Evolutionary conservation across 805 yeast species (phyloP).

Genomic region (Candida wancherniae): DNA sequence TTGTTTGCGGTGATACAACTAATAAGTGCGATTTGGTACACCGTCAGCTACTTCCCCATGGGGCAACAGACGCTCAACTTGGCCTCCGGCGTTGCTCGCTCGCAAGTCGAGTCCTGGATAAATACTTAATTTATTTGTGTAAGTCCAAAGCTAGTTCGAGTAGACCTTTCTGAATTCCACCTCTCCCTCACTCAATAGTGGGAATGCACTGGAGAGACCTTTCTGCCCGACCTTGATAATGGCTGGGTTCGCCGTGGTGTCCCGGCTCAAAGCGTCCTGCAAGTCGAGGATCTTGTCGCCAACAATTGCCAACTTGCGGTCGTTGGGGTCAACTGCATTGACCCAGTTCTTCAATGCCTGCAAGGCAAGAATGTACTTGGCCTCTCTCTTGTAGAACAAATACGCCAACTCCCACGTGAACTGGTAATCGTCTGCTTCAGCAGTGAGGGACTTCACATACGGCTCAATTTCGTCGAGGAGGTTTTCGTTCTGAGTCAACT

Average conservation of each 20-base stretch:
- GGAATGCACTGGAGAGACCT: constrained; percentile 31
- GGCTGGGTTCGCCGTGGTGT: constrained; percentile 40
- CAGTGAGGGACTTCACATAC: constrained; percentile 37
- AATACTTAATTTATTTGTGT: constrained; percentile 17
- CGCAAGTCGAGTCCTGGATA: constrained; percentile 43
- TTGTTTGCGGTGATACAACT: constrained; percentile 39
- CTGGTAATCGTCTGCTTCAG: constrained; percentile 37
- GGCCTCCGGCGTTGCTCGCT: constrained; percentile 40
- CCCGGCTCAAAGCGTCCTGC: constrained; percentile 27
- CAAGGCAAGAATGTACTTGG: constrained; percentile 43
- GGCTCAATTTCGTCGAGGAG: constrained; percentile 43
- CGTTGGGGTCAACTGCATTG: constrained; percentile 26
- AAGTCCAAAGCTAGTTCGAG: constrained; percentile 5
- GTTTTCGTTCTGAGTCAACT: constrained; percentile 20
- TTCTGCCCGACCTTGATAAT: constrained; percentile 39
- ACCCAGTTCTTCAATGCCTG: constrained; percentile 43
- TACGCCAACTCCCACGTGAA: constrained; percentile 42
- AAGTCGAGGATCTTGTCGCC: constrained; percentile 31
- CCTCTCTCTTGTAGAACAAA: constrained; percentile 34
- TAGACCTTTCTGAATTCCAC: constrained; percentile 15
- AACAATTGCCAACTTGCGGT: constrained; percentile 17
- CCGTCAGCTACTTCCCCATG: constrained; percentile 46
- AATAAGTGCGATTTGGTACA: constrained; percentile 40
- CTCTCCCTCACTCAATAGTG: constrained; percentile 23
- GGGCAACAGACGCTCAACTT: constrained; percentile 40